Base-by-base conservation (phyloP, 192 early-diverging fungal genomes). In the Physocladia obscura region DNA sequence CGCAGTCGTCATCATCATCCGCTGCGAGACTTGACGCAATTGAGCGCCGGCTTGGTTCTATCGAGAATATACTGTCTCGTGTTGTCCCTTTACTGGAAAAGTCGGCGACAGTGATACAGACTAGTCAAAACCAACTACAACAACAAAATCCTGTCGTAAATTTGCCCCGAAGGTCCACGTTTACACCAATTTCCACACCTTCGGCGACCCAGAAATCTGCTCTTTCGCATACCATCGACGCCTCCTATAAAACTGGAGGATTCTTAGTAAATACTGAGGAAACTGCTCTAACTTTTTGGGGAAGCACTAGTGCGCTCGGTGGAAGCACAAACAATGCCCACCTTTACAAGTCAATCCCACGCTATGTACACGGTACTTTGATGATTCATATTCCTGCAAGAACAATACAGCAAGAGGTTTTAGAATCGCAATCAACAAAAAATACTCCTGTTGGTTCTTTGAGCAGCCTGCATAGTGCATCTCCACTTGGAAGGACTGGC, bases 231-330 rank as follows among this genome's bases (percentile, higher is more conserved):
- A n/a, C 21, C 4, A 26, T 2, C 60, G 35, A 38, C 19, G 21
- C 62, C 26, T 44, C 60, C 6, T 62, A 37, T 27, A 62, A 62
- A 62, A 47, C 60, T 0, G 60, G 60, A 19, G 60, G 60, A 44
- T 62, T 62, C 32, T 44, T 62, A 6, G 30, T 44, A 19, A 24
- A 47, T 47, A 24, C 60, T 3, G 60, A 62, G 15, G 60, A 62
- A 24, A 21, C 29, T 6, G 21, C 35, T 47, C 30, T 62, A 21
- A 62, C 60, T 13, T 62, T 62, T 37, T 62, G 60, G 60, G 60
- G 60, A 22, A 47, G 38, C n/a, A 62, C 60, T 19, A 37, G 32
- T 44, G 60, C 60, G 1, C 60, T 62, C 31, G 60, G 52, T 55
- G 60, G 60, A 3, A 47, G 19, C 11, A 37, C 60, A 38, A 21